Base-by-base conservation (phyloP, 345 rosid species). In the Salix caprea region DNA sequence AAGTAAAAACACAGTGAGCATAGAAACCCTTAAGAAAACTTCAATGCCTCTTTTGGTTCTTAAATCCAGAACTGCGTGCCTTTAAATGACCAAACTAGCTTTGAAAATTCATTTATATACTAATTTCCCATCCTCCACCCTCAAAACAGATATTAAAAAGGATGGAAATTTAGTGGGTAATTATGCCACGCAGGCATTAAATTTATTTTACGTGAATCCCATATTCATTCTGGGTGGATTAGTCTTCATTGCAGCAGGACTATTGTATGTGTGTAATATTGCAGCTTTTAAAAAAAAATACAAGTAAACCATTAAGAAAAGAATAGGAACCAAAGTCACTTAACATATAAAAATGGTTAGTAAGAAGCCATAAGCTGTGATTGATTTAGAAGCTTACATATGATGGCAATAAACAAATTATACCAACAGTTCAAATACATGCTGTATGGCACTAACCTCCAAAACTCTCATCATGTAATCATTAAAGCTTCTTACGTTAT, bases 381-480 rank as follows among this genome's bases (percentile, higher is more conserved):
- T 36, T 34, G 30, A 48, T 72, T 54, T n/a, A 58, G 58, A 4
- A n/a, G 36, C 24, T 56, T 58, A n/a, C 21, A 65, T 30, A 12
- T 6, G 15, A 4, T 58, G n/a, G 54, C 32, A 12, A 14, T 26
- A 37, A 26, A 67, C 39, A 56, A 21, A 54, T 18, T 65, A 32
- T 46, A 23, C 52, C 36, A 61, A 19, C 12, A 78, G 58, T 50
- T 54, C 30, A 69, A 32, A 36, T 44, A 32, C 70, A 72, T 34
- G 34, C 18, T 28, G 23, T 6, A 73, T 23, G 44, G 42, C 64
- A 81, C 93, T 78, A 61, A 96, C 99, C 99, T 96, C 94, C 84
- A 91, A 79, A 60, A 93, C 95, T 84, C 88, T 92, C 91, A 96
- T 86, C 98, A 93, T 93, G 84, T 93, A 87, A 83, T 93, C 99